A percentile compares a stretch with the other conserved stretches of the same genome.
These are phyloP conservation scores for Aphanomyces cochlioides DNA, from an alignment of 352 stramenopile genomes.

Conservation along the genomic window DNA sequence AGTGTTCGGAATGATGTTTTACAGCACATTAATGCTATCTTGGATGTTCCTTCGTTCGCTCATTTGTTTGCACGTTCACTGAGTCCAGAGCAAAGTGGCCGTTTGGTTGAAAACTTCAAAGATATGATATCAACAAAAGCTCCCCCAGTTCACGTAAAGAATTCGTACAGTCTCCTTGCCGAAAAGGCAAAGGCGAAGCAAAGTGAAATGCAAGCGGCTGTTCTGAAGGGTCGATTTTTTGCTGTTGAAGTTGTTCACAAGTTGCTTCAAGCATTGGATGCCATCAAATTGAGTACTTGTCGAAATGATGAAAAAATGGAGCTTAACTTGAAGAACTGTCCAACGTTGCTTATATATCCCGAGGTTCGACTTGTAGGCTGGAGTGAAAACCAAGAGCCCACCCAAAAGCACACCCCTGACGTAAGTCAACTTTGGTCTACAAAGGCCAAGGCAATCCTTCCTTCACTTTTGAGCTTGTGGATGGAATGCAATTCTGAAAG, in stretches of 20 bases:
- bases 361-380: not conserved
- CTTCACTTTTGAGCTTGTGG: conserved; percentile 67
- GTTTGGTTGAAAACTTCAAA: conserved; percentile 75
- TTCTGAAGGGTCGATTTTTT: conserved; percentile 24
- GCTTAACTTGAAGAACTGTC: not conserved
- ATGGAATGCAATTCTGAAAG: conserved; percentile 63
- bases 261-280: conserved; percentile 11
- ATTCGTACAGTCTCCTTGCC: conserved; percentile 66
- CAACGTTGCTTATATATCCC: not conserved
- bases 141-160: conserved; percentile 69
- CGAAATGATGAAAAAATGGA: not conserved
- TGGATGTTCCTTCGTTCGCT: conserved; percentile 46
- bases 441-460: conserved; percentile 57
- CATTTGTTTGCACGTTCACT: conserved; percentile 55
- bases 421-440: conserved; percentile 58
- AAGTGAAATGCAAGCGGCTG: conserved; percentile 7
- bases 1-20: conserved; percentile 71
- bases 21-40: conserved; percentile 56
- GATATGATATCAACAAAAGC: conserved; percentile 61
- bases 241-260: conserved; percentile 18
- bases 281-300: not conserved
- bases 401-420: conserved; percentile 23
- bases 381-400: not conserved
- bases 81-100: conserved; percentile 50
- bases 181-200: conserved; percentile 21